A percentile compares a stretch with the other conserved stretches of the same genome.
These are phyloP conservation scores for Fusarium multiceps DNA, from an alignment of 2,329 filamentous ascomycete species.

Conservation along the genomic window DNA sequence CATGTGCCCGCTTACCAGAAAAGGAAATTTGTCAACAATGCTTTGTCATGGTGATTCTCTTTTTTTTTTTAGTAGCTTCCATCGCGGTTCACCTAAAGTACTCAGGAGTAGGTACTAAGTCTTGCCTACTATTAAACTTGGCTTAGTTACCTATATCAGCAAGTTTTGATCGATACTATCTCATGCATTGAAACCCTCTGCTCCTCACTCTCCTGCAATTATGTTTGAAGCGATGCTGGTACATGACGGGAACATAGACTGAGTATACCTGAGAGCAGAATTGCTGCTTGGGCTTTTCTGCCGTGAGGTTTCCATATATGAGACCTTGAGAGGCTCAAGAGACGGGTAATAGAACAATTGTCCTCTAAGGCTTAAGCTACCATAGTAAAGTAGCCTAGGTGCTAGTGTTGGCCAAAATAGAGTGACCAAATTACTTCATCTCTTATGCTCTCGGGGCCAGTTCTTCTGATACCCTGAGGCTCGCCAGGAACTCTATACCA, in stretches of 20 bases:
- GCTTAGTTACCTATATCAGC: background rate
- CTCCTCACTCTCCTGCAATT: background rate
- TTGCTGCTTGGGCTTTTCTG: background rate
- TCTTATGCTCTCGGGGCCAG: background rate
- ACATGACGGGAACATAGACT: background rate
- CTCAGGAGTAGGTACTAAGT: background rate
- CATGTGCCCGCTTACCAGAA: conserved; percentile 26
- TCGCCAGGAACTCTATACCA: background rate
- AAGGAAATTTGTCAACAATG: conserved; percentile 19
- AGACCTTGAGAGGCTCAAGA: background rate
- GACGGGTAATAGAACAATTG: too few relatives aligned
- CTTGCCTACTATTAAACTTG: background rate
- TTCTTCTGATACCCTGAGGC: background rate
- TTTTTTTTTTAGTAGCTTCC: background rate
- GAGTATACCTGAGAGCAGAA: background rate
- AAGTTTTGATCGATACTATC: background rate
- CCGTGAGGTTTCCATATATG: background rate
- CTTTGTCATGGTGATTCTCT: background rate
- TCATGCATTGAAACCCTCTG: background rate
- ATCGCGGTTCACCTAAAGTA: too few relatives aligned
- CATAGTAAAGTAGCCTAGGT: background rate
- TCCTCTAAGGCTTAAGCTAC: background rate
- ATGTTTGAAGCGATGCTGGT: background rate
- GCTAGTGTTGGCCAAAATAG: background rate
- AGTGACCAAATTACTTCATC: background rate